Conservation (phyloP, 371 early-diverging fungal genomes). For the Synchytrium microbalum region DNA sequence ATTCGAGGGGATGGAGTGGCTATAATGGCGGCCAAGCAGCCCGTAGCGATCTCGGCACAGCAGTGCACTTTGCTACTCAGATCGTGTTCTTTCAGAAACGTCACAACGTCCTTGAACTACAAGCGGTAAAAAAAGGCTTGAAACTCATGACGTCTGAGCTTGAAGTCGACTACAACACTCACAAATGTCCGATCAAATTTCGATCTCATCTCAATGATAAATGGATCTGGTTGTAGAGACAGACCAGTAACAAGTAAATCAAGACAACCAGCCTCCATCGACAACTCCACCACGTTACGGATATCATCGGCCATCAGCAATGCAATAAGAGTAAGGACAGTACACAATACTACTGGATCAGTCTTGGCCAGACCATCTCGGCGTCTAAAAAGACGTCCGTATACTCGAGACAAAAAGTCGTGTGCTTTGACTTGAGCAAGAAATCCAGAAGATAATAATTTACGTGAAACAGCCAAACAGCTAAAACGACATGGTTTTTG, state of each 20-base stretch:
- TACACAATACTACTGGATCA: background rate
- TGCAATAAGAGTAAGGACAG: background rate
- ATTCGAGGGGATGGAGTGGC: background rate
- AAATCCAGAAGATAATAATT: conserved; percentile 16
- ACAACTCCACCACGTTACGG: background rate
- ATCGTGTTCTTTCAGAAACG: background rate
- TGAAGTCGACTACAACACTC: background rate
- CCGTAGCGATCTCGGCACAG: background rate
- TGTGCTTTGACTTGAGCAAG: conserved; percentile 25
- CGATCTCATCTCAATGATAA: background rate
- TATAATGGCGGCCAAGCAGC: background rate
- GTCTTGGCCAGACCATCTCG: background rate
- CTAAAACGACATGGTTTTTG: background rate
- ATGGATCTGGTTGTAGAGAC: background rate
- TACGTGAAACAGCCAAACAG: conserved; percentile 14
- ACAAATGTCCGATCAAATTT: background rate
- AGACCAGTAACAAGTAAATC: background rate
- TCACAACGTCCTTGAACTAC: background rate
- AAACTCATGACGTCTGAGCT: background rate
- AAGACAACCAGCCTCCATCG: background rate
- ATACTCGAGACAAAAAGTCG: conserved; percentile 18
- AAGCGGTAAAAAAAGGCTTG: background rate
- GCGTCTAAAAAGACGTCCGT: conserved; percentile 7
- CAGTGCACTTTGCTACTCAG: background rate
- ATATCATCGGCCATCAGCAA: background rate